Conservation (phyloP, 2,329 filamentous ascomycete genomes). For the Pyrenochaeta sp. region DNA sequence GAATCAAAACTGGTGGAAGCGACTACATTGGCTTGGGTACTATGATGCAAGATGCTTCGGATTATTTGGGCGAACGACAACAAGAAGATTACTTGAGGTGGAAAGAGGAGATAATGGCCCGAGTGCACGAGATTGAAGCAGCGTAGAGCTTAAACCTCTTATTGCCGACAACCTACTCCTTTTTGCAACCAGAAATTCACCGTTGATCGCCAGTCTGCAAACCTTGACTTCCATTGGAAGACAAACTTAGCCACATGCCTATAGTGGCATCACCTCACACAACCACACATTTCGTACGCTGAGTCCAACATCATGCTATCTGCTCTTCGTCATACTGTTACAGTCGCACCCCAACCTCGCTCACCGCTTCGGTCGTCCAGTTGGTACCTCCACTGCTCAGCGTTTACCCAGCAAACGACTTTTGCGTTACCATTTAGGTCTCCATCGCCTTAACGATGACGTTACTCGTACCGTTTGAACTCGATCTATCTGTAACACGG, state of each 20-base stretch:
- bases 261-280: too few relatives aligned
- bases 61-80: constrained; percentile 72
- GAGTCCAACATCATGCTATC: too few relatives aligned
- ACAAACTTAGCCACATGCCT: too few relatives aligned
- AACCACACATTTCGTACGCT: too few relatives aligned
- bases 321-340: constrained; percentile 20
- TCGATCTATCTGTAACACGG: constrained; percentile 9
- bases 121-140: constrained; percentile 60
- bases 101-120: constrained; percentile 67
- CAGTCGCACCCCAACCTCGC: constrained; percentile 14
- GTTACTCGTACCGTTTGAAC: constrained; percentile 4
- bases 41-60: constrained; percentile 78
- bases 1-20: constrained; percentile 54
- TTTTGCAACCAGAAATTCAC: too few relatives aligned
- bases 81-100: constrained; percentile 68
- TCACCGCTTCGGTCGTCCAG: constrained; percentile 19
- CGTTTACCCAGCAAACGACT: constrained; percentile 12
- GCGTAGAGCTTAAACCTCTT: background rate
- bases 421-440: background rate
- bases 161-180: too few relatives aligned
- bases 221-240: too few relatives aligned
- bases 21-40: constrained; percentile 60
- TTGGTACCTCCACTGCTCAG: background rate
- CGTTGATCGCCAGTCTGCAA: too few relatives aligned
- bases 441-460: constrained; percentile 9